phyloP scores from a whole-genome alignment of 2,329 filamentous ascomycete species.

The Pyrenophora graminea region DNA sequence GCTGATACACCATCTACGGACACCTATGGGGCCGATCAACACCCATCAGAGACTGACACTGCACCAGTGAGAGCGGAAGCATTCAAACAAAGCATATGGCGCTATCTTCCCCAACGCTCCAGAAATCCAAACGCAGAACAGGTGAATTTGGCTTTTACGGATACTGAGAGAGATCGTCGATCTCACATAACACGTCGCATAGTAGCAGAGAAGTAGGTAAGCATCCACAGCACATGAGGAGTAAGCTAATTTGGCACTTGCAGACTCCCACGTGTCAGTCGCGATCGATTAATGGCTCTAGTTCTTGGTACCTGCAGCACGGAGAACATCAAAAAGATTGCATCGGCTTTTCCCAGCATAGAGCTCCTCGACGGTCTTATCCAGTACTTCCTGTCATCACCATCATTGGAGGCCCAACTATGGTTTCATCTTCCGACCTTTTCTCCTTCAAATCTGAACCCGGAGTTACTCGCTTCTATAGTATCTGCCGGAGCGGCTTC shows the following conservation, averaged over 20 bases:
- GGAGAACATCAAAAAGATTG: constrained; percentile 56
- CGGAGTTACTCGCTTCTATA: constrained; percentile 64
- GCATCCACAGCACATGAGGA: not conserved
- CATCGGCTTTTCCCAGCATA: constrained; percentile 65
- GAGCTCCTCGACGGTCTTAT: constrained; percentile 65
- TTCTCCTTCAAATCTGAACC: constrained; percentile 58
- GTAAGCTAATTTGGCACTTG: not conserved
- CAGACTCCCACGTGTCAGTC: constrained; percentile 45
- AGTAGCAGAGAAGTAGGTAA: constrained; percentile 42
- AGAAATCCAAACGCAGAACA: constrained; percentile 37
- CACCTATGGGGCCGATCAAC: constrained; percentile 20
- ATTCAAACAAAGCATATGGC: constrained; percentile 53
- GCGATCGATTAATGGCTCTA: constrained; percentile 67
- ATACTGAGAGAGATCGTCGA: constrained; percentile 40
- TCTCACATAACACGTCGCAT: constrained; percentile 45
- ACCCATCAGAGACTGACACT: constrained; percentile 23
- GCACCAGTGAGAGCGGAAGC: constrained; percentile 34
- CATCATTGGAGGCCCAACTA: constrained; percentile 60
- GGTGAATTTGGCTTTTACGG: constrained; percentile 47
- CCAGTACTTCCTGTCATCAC: constrained; percentile 63
- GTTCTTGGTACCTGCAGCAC: constrained; percentile 63
- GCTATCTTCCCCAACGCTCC: constrained; percentile 46
- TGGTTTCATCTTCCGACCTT: constrained; percentile 68
- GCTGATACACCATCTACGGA: constrained; percentile 32
- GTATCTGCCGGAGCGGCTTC: constrained; percentile 64